Evolutionary conservation across 148 eudicot genomes (phyloP), one percentile per base, ranked within the genome.

Genomic region (Pharnaceum exiguum): DNA sequence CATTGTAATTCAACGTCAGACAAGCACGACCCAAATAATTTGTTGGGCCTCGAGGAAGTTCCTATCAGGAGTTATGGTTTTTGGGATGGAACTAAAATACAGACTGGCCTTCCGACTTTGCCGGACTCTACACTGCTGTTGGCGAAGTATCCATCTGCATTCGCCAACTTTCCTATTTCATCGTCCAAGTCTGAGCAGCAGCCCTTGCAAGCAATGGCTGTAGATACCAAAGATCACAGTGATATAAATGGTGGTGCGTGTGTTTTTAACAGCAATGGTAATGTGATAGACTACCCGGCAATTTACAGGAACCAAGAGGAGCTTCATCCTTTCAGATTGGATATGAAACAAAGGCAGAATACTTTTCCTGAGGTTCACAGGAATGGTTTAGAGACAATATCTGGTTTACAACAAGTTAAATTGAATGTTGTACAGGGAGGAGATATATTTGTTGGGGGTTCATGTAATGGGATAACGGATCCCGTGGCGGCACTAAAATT

Each of bases 401-500:
- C 85, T 0, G 64, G 71, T 33, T 26, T 73, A 68, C 80, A 74
- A 54, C 86, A 71, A 45, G 65, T 68, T 7, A 77, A 75, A 38
- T 29, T 80, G 46, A 79, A 77, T 35, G 75, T 79, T 53, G 79
- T 76, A 43, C 77, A 79, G 25, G 68, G 79, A 36, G 73, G 77
- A 21, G 81, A 72, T 16, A 51, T 73, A 26, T 46, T 65, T 18
- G 77, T 60, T 25, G 80, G 76, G 16, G 70, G 71, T 23, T 35
- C 77, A 1, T 70, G 83, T 55, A 68, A 56, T 22, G 82, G 78
- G 35, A 74, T 93, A 33, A 79, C 95, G 11, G 99, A 93, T 69
- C 96, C 99, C 0, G 91, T 88, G 53, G 83, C 95, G 1, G 99
- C 95, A 15, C 63, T 89, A 17, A 79, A 69, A 68, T 67, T 80